A percentile compares a stretch with the other conserved stretches of the same genome.
phyloP scores from a whole-genome alignment of 2,329 filamentous ascomycete species.

The Lecanicillium sp. region DNA sequence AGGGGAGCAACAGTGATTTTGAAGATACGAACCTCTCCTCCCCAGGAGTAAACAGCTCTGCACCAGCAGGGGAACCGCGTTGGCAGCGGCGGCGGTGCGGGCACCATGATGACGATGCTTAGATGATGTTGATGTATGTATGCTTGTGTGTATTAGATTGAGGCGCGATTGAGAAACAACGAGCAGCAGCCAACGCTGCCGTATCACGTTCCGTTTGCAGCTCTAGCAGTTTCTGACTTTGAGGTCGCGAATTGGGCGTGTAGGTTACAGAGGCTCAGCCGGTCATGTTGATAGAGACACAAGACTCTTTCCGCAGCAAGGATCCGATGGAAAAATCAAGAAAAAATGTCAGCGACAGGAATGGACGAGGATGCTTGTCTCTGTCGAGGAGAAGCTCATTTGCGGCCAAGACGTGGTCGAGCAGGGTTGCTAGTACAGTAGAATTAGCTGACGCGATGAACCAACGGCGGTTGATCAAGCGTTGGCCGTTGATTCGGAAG shows the following conservation, averaged over 20 bases:
- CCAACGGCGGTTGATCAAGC: constrained; percentile 8
- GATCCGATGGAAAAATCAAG: neutral
- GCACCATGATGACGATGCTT: constrained; percentile 38
- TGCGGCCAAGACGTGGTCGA: neutral
- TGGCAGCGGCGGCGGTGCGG: constrained; percentile 57
- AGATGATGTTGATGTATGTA: neutral
- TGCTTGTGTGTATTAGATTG: neutral
- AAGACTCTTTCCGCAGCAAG: neutral
- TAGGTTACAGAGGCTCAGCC: constrained; percentile 9
- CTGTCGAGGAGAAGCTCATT: constrained; percentile 3
- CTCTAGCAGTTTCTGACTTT: neutral
- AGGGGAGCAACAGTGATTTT: no score
- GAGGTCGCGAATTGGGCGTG: neutral
- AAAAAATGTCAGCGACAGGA: constrained; percentile 3
- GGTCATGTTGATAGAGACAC: constrained; percentile 11
- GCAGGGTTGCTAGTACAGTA: no score
- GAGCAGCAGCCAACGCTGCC: neutral
- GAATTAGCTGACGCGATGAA: constrained; percentile 5
- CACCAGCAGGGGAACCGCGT: constrained; percentile 86
- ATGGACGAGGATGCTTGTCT: neutral
- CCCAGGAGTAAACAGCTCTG: constrained; percentile 87
- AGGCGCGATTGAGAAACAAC: neutral
- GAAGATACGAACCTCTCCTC: constrained; percentile 60
- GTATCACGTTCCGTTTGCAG: constrained; percentile 4
- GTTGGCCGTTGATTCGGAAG: constrained; percentile 8